Base-by-base conservation (phyloP, 371 early-diverging fungal genomes). In the Haplosporangium sp. region DNA sequence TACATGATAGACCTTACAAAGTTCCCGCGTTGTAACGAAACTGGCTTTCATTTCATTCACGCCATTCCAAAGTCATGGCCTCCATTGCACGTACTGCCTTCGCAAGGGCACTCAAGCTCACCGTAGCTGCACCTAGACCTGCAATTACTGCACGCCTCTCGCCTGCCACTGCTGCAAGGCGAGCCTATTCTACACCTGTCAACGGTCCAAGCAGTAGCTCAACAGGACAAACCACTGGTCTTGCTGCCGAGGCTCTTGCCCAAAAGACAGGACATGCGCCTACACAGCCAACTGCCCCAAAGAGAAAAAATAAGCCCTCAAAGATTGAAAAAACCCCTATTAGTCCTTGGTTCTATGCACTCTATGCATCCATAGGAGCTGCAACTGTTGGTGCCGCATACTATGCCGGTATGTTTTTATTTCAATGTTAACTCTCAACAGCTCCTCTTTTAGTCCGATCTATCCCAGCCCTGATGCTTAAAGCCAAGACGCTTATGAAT, bases 301-400 rank as follows among this genome's bases (percentile, higher is more conserved):
- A 87, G 68, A 84, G 87, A 63, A 84, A 85, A 79, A 84, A 83
- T 74, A 87, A 86, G 71, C 87, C 87, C 37, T 82, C 85, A n/a
- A 87, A 86, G 73, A 74, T 79, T 53, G 81, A 68, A 61, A 79
- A 79, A 68, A 79, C 81, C 34, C 74, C 74, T 11, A 79, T 71
- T 35, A 74, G 68, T 65, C 70, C 67, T 57, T 55, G 65, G n/a
- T 37, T 71, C 40, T 70, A 79, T 55, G 71, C 68, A 5, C 61
- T 74, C 42, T 74, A 74, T 15, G 74, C 63, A 1, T 65, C 74
- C 27, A 57, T 74, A 56, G 74, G 81, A 45, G 39, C 63, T 20
- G 65, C 71, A 17, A 47, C 68, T 27, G 65, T 81, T 19, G 81
- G 81, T n/a, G 35, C 64, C 42, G 71, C 71, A 50, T 74, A 81